phyloP scores from a whole-genome alignment of 1,284 basidiomycete genomes.

The Volvariella surrecta region DNA sequence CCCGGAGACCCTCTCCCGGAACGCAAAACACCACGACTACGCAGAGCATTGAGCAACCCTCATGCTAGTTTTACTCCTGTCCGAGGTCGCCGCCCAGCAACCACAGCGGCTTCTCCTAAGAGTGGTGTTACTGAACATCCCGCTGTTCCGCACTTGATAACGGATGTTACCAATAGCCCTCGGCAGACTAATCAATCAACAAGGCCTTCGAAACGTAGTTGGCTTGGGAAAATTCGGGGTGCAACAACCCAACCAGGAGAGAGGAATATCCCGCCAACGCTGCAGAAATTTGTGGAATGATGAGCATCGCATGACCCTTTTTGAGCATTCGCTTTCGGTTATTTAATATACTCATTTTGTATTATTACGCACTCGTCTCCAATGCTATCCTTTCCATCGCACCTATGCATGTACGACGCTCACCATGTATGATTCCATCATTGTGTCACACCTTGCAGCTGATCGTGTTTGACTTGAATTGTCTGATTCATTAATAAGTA shows the following conservation, averaged over 20 bases:
- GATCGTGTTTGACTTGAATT: too few relatives aligned
- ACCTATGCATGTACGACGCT: neutral
- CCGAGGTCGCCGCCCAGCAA: constrained; percentile 33
- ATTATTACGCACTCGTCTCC: neutral
- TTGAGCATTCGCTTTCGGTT: constrained; percentile 1
- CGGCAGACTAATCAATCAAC: constrained; percentile 23
- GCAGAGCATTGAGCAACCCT: constrained; percentile 44
- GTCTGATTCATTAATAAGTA: too few relatives aligned
- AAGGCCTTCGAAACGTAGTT: constrained; percentile 43
- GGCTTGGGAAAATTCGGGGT: constrained; percentile 57
- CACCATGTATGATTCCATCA: too few relatives aligned
- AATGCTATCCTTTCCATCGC: neutral
- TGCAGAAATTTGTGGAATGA: neutral
- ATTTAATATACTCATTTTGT: constrained; percentile 1
- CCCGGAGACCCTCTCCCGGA: constrained; percentile 29
- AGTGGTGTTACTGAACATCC: constrained; percentile 22
- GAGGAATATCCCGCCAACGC: constrained; percentile 10
- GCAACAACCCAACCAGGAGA: constrained; percentile 24
- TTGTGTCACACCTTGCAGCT: too few relatives aligned
- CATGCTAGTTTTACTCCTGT: constrained; percentile 68
- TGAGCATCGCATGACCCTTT: neutral
- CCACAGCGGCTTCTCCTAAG: constrained; percentile 36
- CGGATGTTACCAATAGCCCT: constrained; percentile 64
- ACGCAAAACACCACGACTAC: constrained; percentile 45
- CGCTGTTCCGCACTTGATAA: constrained; percentile 32